Percentiles rank a stretch among this genome's conserved stretches.
phyloP scores from a whole-genome alignment of 2,329 filamentous ascomycete genomes.

The Fusarium staphyleae region DNA sequence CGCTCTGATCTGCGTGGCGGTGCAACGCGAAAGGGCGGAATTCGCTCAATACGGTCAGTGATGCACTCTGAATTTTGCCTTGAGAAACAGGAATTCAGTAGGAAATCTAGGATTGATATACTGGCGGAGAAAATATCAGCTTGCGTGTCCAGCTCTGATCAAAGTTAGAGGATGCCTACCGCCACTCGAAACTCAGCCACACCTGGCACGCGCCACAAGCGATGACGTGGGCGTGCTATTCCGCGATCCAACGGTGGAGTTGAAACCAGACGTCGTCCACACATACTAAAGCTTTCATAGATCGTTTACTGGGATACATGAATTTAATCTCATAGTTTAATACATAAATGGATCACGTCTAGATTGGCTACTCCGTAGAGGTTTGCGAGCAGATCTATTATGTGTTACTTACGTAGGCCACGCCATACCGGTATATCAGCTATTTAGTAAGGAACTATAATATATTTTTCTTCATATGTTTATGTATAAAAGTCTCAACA shows the following conservation, averaged over 20 bases:
- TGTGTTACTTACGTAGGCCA: too few species aligned
- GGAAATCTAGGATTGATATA: background rate
- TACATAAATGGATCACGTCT: too few species aligned
- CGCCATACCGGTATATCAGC: too few species aligned
- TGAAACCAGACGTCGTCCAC: too few species aligned
- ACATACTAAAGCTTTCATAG: too few species aligned
- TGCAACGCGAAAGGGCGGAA: constrained; percentile 18
- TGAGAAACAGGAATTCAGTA: background rate
- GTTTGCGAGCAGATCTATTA: too few species aligned
- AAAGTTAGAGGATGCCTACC: constrained; percentile 14
- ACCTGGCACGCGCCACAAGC: constrained; percentile 29
- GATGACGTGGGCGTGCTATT: constrained; percentile 37
- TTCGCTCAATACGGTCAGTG: constrained; percentile 16
- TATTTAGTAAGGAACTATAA: too few species aligned
- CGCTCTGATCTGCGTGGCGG: constrained; percentile 26
- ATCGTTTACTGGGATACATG: too few species aligned
- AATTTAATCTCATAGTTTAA: too few species aligned
- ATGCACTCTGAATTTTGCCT: background rate
- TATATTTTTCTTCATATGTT: too few species aligned
- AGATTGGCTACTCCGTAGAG: too few species aligned
- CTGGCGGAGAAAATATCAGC: constrained; percentile 10
- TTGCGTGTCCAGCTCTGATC: constrained; percentile 25
- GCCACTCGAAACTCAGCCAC: constrained; percentile 32
- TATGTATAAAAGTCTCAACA: too few species aligned
- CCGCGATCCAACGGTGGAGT: background rate